Conservation (phyloP, 2,329 filamentous ascomycete genomes). For the Ophiostoma triangulosporum region DNA sequence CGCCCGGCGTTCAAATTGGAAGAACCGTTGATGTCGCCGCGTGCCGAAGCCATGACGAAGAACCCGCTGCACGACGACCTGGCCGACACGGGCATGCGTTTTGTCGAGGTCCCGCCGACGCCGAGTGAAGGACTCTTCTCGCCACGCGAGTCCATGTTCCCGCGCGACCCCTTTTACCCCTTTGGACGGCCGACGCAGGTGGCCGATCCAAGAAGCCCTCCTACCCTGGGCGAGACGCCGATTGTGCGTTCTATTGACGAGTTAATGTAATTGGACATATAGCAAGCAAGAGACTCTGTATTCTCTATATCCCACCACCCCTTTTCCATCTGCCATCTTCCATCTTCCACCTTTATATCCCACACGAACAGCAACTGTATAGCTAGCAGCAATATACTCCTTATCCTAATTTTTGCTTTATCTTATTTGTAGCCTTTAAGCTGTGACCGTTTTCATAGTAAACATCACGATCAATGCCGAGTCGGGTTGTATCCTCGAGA, state of each 20-base stretch:
- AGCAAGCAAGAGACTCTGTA: neutral
- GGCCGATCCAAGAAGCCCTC: constrained; percentile 59
- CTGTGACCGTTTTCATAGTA: neutral
- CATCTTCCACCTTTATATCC: neutral
- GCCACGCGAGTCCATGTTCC: constrained; percentile 37
- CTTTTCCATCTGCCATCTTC: no score
- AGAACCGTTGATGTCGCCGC: constrained; percentile 54
- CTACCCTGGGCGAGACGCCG: constrained; percentile 58
- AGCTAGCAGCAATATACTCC: neutral
- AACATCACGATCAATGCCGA: no score
- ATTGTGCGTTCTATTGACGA: constrained; percentile 71
- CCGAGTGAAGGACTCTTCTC: constrained; percentile 41
- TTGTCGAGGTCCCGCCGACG: constrained; percentile 38
- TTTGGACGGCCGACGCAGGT: constrained; percentile 38
- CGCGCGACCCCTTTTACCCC: constrained; percentile 37
- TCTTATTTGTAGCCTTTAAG: neutral
- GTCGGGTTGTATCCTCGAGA: no score
- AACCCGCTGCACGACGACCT: constrained; percentile 45
- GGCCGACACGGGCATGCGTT: constrained; percentile 33
- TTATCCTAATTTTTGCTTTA: neutral
- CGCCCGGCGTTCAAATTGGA: constrained; percentile 6
- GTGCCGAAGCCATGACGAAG: constrained; percentile 58
- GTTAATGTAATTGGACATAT: constrained; percentile 39
- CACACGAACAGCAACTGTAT: neutral
- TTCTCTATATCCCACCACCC: neutral